Percentiles rank a stretch among this genome's conserved stretches.
Evolutionary conservation across 2,329 filamentous ascomycete genomes (phyloP).

Genomic region (Teratosphaeria pseudoeucalypti): DNA sequence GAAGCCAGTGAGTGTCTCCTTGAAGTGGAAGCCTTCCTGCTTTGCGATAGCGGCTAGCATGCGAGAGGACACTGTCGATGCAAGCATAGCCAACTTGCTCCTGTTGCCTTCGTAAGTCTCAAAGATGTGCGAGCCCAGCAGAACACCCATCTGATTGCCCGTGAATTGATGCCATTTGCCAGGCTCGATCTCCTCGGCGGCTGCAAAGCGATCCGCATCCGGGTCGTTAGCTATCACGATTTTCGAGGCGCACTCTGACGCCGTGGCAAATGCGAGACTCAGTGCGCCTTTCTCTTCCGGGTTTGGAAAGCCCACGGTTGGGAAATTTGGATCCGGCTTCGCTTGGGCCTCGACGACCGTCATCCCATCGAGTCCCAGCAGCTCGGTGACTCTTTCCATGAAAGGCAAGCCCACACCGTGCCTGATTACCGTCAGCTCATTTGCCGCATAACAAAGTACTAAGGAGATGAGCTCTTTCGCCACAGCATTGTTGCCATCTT

Average conservation of each 20-base stretch:
- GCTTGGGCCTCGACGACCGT: slow-evolving; percentile 41
- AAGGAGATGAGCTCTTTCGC: neutral
- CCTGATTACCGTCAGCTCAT: neutral
- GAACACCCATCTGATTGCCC: slow-evolving; percentile 54
- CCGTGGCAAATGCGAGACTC: slow-evolving; percentile 47
- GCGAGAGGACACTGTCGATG: slow-evolving; percentile 54
- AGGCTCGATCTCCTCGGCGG: slow-evolving; percentile 45
- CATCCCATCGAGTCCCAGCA: slow-evolving; percentile 27
- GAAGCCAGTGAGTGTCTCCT: slow-evolving; percentile 55
- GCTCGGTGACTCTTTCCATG: slow-evolving; percentile 33
- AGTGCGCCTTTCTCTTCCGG: slow-evolving; percentile 55
- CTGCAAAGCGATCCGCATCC: slow-evolving; percentile 55
- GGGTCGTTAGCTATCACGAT: slow-evolving; percentile 55
- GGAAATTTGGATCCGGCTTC: slow-evolving; percentile 52
- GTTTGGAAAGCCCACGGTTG: slow-evolving; percentile 55
- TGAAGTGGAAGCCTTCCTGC: slow-evolving; percentile 45
- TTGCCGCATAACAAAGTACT: neutral
- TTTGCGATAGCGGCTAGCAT: slow-evolving; percentile 50
- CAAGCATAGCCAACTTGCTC: slow-evolving; percentile 44
- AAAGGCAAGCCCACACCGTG: slow-evolving; percentile 44
- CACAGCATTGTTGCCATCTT: neutral
- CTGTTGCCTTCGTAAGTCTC: slow-evolving; percentile 35
- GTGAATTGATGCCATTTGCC: slow-evolving; percentile 51
- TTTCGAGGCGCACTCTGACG: slow-evolving; percentile 37
- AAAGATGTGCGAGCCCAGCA: slow-evolving; percentile 48